These are phyloP conservation scores for Omphalotus guepiniiformis DNA, from an alignment of 768 basidiomycete genomes.

Conservation along the genomic window DNA sequence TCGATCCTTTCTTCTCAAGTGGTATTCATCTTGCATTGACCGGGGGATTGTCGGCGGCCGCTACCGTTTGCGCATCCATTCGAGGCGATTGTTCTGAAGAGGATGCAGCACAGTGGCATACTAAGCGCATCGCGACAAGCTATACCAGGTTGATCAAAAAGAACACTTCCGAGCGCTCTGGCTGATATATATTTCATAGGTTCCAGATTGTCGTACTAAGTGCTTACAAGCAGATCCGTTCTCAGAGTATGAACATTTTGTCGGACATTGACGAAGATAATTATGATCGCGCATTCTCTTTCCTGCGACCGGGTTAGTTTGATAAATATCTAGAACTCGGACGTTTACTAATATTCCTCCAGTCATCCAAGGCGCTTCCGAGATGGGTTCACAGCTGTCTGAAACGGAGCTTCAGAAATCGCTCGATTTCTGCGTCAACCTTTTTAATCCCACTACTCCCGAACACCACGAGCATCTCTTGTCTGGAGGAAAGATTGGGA, in stretches of 20 bases:
- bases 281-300: slow-evolving; percentile 64
- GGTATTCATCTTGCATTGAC: slow-evolving; percentile 63
- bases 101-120: slow-evolving; percentile 50
- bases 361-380: slow-evolving; percentile 81
- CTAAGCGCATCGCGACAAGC: slow-evolving; percentile 49
- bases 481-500: slow-evolving; percentile 20
- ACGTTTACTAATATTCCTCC: neutral
- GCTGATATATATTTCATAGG: slow-evolving; percentile 23
- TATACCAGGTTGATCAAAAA: slow-evolving; percentile 44
- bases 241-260: slow-evolving; percentile 51
- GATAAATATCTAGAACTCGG: too few species aligned
- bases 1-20: slow-evolving; percentile 64
- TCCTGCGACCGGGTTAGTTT: slow-evolving; percentile 54
- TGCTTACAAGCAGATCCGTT: slow-evolving; percentile 68
- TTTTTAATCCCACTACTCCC: slow-evolving; percentile 66
- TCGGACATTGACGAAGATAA: slow-evolving; percentile 65
- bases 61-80: slow-evolving; percentile 53
- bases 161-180: neutral
- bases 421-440: slow-evolving; percentile 71
- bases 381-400: slow-evolving; percentile 68
- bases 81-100: slow-evolving; percentile 44
- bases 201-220: slow-evolving; percentile 70
- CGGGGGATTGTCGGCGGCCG: slow-evolving; percentile 54
- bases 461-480: slow-evolving; percentile 49
- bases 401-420: slow-evolving; percentile 72